A percentile compares a stretch with the other conserved stretches of the same genome.
Conservation (phyloP, 768 basidiomycete genomes). For the Neoboletus subvelutipes region DNA sequence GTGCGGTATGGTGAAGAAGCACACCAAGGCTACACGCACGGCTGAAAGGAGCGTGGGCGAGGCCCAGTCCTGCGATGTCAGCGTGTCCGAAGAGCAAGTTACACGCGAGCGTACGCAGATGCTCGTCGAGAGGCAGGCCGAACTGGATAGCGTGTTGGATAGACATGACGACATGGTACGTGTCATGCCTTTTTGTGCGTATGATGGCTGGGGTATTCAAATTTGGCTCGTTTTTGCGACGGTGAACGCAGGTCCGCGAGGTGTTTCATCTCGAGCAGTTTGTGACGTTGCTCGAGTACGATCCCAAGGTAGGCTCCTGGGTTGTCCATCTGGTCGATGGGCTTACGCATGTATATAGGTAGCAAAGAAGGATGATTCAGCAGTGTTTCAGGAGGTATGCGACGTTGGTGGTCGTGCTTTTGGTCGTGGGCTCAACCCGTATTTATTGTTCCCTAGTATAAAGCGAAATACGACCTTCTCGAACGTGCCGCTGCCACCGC, state of each 20-base stretch:
- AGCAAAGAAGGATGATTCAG: conserved; percentile 70
- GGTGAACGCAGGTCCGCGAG: conserved; percentile 65
- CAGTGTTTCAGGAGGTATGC: conserved; percentile 73
- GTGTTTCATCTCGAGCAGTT: conserved; percentile 87
- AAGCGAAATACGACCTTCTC: conserved; percentile 60
- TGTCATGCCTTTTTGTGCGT: conserved; percentile 15
- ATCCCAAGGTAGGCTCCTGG: conserved; percentile 58
- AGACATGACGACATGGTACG: conserved; percentile 75
- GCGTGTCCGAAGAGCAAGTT: conserved; percentile 24
- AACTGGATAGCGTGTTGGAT: conserved; percentile 59
- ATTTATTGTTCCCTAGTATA: conserved; percentile 47
- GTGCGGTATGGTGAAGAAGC: conserved; percentile 25
- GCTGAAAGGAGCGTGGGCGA: background rate
- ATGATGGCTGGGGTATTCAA: background rate
- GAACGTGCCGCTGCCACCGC: conserved; percentile 42
- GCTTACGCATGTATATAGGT: conserved; percentile 38
- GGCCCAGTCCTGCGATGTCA: background rate
- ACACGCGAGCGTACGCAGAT: conserved; percentile 42
- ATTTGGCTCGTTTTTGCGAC: background rate
- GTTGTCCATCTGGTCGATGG: background rate
- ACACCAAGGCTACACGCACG: conserved; percentile 8
- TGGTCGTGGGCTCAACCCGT: conserved; percentile 1
- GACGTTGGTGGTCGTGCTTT: background rate
- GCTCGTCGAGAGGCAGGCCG: conserved; percentile 56
- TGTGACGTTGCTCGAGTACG: conserved; percentile 69